Evolutionary conservation across 1,139 yeast species (phyloP), one percentile per base, ranked within the genome.

Genomic region (Pichia cactophila): DNA sequence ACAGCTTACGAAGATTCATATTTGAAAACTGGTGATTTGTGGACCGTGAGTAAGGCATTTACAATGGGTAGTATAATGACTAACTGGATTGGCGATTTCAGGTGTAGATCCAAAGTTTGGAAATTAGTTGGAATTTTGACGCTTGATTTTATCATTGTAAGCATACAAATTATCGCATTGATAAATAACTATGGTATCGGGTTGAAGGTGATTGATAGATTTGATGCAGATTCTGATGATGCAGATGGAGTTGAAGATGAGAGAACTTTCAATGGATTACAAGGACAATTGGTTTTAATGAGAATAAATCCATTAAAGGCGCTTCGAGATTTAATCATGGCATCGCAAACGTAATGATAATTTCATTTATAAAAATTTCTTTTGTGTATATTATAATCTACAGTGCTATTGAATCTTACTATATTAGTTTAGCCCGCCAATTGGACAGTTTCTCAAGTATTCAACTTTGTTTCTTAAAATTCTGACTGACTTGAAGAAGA

Each of bases 401-500:
- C 28, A 39, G 20, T 39, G 28, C 16, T 17, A 26, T 29, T 31
- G 14, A 17, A n/a, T 20, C 40, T 5, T 3, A 26, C 8, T n/a
- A 20, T 7, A 29, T 53, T 48, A 61, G 41, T 61, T 58, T 39
- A 62, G 46, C 65, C 81, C 86, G 48, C 83, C 77, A 55, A 85
- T 83, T 50, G 92, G 92, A 67, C 92, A 85, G 62, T 73, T 80
- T 66, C 85, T 80, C 66, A 89, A 75, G 63, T 84, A 84, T 58
- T 82, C 83, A 37, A 95, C 96, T 71, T 92, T 92, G 64, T 83
- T 83, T 69, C 82, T 86, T 67, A 92, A 75, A 50, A 88, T 81
- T 65, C 92, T 78, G 51, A 92, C 86, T 53, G 94, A 81, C 69
- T 92, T 92, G 70, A 86, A 81, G 69, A 92, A 92, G 49, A 92